Base-by-base conservation (phyloP, 306 rosid genomes). In the Trifolium repens region DNA sequence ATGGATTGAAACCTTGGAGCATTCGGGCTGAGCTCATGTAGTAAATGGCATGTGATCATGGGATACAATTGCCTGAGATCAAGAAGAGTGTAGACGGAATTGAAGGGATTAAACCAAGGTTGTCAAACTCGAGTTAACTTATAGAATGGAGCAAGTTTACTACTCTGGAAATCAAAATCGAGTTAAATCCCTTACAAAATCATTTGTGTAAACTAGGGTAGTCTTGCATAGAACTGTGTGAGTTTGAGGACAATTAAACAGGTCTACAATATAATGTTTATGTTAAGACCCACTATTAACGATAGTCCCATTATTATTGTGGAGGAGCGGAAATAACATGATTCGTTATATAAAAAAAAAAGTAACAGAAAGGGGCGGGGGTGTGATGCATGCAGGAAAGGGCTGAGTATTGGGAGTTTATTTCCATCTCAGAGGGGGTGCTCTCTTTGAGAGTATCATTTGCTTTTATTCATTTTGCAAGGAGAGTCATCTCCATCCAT, bases 231-330 rank as follows among this genome's bases (percentile, higher is more conserved):
- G 70, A 37, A n/a, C 12, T 42, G 34, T 6, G 34, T 3, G 32
- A 66, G 71, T 66, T 42, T 66, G 71, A 40, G 47, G 69, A 17
- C 16, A 11, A 39, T 64, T 39, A n/a, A 37, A 37, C 27, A 1
- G 3, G 32, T 64, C 49, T 37, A 16, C 49, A n/a, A 39, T 26
- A 64, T 9, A 16, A 37, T 63, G 7, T 1, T 37, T 63, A 59
- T 59, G 35, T 32, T 32, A 32, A 32, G 5, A 32, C 7, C 35
- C 6, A 32, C 35, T 32, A 32, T 32, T 32, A 4, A 32, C 0
- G 35, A 32, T 32, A 32, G 35, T 4, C 35, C 6, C 35, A 32
- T 32, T 32, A 32, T 4, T 32, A 4, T 3, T 32, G 35, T 4
- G 35, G 6, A 32, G 35, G 35, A 32, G 35, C 1, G 35, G 35